A percentile compares a stretch with the other conserved stretches of the same genome.
Evolutionary conservation across 768 basidiomycete species (phyloP).

Genomic region (Suillus subaureus): DNA sequence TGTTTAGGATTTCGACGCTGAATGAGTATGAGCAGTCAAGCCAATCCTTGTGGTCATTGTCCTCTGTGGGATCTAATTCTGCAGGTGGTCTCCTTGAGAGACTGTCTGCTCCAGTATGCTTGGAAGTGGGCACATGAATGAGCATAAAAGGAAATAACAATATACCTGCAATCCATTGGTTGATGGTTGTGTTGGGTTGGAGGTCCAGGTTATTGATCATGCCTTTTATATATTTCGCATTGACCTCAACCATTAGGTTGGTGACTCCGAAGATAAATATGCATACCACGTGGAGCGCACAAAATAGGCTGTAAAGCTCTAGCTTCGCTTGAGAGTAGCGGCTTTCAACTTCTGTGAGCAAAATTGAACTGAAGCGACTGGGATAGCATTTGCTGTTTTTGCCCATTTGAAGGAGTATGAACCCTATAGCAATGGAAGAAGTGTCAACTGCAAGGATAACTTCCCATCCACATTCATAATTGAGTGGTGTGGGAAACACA

Average conservation of each 20-base stretch:
- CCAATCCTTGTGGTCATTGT: no score
- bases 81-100: no score
- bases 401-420: constrained; percentile 30
- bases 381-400: constrained; percentile 22
- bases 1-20: no score
- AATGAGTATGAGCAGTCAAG: no score
- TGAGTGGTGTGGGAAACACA: no score
- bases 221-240: constrained; percentile 3
- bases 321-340: constrained; percentile 28
- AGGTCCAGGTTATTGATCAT: no score
- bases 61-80: accelerated
- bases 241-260: constrained; percentile 29
- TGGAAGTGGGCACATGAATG: no score
- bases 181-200: no score
- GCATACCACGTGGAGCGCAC: constrained; percentile 18
- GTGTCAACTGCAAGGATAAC: constrained; percentile 28
- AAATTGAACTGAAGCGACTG: constrained; percentile 40
- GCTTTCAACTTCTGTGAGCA: constrained; percentile 30
- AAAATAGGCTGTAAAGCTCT: constrained; percentile 26
- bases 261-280: constrained; percentile 32
- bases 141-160: no score
- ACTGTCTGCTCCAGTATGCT: not conserved
- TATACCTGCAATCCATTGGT: no score
- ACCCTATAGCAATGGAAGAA: constrained; percentile 37
- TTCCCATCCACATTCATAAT: constrained; percentile 15